A percentile compares a stretch with the other conserved stretches of the same genome.
These are phyloP conservation scores for Lichenothelia convexa DNA, from an alignment of 495 filamentous ascomycete genomes.

Conservation along the genomic window DNA sequence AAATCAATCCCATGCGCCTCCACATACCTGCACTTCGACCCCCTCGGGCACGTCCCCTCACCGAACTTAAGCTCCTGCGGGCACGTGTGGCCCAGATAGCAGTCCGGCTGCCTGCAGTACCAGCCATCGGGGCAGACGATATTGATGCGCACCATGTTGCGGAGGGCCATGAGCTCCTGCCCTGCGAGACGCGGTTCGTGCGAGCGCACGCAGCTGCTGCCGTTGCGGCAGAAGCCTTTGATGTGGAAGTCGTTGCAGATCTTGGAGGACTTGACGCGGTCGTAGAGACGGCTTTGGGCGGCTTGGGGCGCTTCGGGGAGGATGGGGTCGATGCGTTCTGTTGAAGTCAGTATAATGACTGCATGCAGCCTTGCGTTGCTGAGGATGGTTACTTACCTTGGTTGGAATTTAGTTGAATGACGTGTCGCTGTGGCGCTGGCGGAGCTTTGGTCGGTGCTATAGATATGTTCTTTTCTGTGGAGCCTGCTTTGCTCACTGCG, in stretches of 20 bases:
- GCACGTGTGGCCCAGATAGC: conserved; percentile 14
- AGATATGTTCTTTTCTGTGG: conserved; percentile 13
- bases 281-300: conserved; percentile 11
- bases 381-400: too few relatives aligned
- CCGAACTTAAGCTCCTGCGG: conserved; percentile 1
- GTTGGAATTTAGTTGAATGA: conserved; percentile 16
- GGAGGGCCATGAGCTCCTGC: conserved; percentile 16
- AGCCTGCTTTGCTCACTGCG: conserved; percentile 15
- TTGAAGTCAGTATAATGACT: too few relatives aligned
- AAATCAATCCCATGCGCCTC: conserved; percentile 9
- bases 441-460: conserved; percentile 13
- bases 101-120: conserved; percentile 16
- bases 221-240: conserved; percentile 14
- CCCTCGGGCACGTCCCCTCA: conserved; percentile 5
- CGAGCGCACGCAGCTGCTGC: conserved; percentile 15
- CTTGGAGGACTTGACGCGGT: conserved; percentile 11
- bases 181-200: conserved; percentile 15
- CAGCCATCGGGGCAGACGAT: too few relatives aligned
- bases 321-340: conserved; percentile 16
- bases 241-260: conserved; percentile 23
- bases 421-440: conserved; percentile 4
- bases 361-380: too few relatives aligned
- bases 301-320: conserved; percentile 11
- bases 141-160: too few relatives aligned
- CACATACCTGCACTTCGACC: too few relatives aligned